A percentile compares a stretch with the other conserved stretches of the same genome.
phyloP scores from a whole-genome alignment of 345 rosid genomes.

The Bruguiera parviflora region DNA sequence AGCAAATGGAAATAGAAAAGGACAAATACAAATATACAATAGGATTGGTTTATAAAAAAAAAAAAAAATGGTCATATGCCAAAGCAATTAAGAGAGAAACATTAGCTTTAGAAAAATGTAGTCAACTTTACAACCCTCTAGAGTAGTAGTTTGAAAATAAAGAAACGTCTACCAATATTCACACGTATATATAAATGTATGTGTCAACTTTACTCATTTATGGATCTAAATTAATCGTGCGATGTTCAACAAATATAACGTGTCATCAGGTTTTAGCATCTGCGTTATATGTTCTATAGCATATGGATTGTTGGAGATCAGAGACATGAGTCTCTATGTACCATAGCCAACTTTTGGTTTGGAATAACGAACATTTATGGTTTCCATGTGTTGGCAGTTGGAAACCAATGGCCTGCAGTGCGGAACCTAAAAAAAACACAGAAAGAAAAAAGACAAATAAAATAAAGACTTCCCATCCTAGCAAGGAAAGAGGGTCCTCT shows the following conservation, averaged over 20 bases:
- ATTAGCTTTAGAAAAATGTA: too few species aligned
- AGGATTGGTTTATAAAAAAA: too few species aligned
- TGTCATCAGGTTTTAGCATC: not conserved
- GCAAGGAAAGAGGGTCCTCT: constrained; percentile 33
- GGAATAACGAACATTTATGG: not conserved
- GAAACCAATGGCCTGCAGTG: constrained; percentile 22
- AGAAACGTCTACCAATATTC: too few species aligned
- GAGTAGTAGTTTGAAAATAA: too few species aligned
- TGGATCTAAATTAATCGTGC: too few species aligned
- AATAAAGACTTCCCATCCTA: constrained; percentile 15
- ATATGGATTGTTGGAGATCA: constrained; percentile 10
- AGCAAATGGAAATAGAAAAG: not conserved
- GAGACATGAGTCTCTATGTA: not conserved
- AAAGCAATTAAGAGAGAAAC: too few species aligned
- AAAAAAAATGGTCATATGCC: too few species aligned
- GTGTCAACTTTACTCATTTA: too few species aligned
- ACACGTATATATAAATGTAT: too few species aligned
- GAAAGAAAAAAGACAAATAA: not conserved
- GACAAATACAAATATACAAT: too few species aligned
- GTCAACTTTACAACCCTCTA: too few species aligned
- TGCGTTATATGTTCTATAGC: not conserved
- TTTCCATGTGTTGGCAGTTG: constrained; percentile 41
- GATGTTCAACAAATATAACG: too few species aligned
- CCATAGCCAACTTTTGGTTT: not conserved
- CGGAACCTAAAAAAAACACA: constrained; percentile 5